Conservation (phyloP, 371 early-diverging fungal species). For the Circinella umbellata region DNA sequence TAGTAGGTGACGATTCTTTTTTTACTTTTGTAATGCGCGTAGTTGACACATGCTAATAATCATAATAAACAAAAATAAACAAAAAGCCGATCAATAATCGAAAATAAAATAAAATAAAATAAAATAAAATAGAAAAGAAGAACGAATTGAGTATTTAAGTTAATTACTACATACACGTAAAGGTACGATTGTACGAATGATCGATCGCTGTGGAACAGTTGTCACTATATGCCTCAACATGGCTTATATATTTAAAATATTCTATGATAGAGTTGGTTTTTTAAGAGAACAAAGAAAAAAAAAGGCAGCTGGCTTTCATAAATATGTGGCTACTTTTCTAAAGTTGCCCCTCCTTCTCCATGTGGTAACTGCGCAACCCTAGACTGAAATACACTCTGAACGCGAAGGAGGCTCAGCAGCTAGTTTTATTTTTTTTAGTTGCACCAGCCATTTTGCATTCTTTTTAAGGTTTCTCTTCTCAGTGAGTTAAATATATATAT, state of each 20-base stretch:
- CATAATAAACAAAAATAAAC: background rate
- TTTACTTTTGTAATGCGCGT: constrained; percentile 3
- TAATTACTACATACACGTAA: background rate
- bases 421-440: background rate
- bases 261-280: background rate
- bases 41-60: constrained; percentile 1
- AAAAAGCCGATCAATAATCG: no score
- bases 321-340: no score
- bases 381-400: no score
- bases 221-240: constrained; percentile 5
- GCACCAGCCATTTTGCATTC: background rate
- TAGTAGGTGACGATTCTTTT: background rate
- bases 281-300: background rate
- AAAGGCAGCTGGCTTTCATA: background rate
- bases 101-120: no score
- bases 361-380: no score
- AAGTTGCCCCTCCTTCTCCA: no score
- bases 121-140: background rate
- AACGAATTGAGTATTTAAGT: no score
- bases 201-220: constrained; percentile 1
- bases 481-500: background rate
- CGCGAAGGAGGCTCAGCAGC: background rate
- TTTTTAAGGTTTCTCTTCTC: background rate
- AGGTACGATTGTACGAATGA: background rate
- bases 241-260: background rate